These are phyloP conservation scores for Helicostylum pulchrum DNA, from an alignment of 192 early-diverging fungal species.

Conservation along the genomic window DNA sequence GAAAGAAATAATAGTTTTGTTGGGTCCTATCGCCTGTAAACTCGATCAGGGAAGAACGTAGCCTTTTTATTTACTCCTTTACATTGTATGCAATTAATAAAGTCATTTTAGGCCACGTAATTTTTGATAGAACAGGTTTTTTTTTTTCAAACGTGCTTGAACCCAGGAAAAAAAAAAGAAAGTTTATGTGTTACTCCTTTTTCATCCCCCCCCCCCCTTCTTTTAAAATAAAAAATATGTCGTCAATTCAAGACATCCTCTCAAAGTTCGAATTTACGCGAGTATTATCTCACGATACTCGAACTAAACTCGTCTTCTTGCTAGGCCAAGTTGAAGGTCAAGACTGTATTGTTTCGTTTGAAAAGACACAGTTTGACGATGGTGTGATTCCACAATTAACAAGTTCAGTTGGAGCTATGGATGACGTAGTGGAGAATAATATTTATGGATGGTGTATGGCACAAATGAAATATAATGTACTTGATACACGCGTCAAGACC, in stretches of 20 bases:
- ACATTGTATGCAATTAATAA: no score
- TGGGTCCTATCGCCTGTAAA: no score
- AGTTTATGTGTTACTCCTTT: no score
- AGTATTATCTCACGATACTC: constrained; percentile 17
- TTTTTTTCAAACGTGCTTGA: no score
- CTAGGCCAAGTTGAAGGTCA: constrained; percentile 15
- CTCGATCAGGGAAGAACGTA: no score
- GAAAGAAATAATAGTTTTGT: no score
- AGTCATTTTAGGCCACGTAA: no score
- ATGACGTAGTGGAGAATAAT: constrained; percentile 55
- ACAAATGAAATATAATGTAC: constrained; percentile 26
- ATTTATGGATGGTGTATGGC: constrained; percentile 68
- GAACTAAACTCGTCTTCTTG: constrained; percentile 20
- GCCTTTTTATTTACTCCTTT: no score
- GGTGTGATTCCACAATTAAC: constrained; percentile 30
- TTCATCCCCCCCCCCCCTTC: no score
- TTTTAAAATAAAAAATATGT: background rate
- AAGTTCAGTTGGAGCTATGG: constrained; percentile 32
- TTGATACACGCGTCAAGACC: constrained; percentile 56
- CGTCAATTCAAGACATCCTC: background rate
- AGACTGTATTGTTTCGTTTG: constrained; percentile 44
- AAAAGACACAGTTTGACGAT: constrained; percentile 48
- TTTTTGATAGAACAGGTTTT: no score
- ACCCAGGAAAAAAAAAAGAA: no score
- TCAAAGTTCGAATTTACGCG: background rate